Evolutionary conservation across 2,329 filamentous ascomycete genomes (phyloP).

Genomic region (Chaetothyriales sp.): DNA sequence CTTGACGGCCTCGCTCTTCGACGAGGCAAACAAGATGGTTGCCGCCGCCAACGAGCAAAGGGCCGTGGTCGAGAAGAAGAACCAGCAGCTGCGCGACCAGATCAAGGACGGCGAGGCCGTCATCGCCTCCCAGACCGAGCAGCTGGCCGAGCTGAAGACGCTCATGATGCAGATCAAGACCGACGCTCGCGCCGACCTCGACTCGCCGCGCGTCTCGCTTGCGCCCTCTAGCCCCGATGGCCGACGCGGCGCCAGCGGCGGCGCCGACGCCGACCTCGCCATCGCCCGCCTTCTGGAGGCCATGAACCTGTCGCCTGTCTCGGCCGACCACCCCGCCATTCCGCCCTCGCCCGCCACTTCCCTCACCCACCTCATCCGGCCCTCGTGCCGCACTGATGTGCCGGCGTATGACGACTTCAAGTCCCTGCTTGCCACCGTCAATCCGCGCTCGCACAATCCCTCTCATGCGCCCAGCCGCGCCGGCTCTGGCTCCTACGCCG

Average conservation of each 20-base stretch:
- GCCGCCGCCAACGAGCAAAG: conserved; percentile 74
- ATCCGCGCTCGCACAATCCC: conserved; percentile 25
- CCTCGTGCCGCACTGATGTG: conserved; percentile 70
- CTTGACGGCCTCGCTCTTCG: conserved; percentile 83
- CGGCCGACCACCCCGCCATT: conserved; percentile 38
- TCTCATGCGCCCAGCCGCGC: conserved; percentile 43
- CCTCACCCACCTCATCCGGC: conserved; percentile 70
- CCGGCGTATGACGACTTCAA: conserved; percentile 74
- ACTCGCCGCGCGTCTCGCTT: conserved; percentile 51
- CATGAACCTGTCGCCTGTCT: conserved; percentile 38
- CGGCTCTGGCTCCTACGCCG: conserved; percentile 57
- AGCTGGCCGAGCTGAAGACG: conserved; percentile 76
- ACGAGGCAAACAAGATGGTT: conserved; percentile 98
- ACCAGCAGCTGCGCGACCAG: conserved; percentile 75
- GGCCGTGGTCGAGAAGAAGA: conserved; percentile 66
- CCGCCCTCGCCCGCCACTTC: conserved; percentile 51
- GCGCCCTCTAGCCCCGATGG: conserved; percentile 67
- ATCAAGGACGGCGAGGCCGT: conserved; percentile 75
- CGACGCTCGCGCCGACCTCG: conserved; percentile 54
- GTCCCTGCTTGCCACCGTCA: conserved; percentile 53
- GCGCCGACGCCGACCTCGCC: conserved; percentile 43
- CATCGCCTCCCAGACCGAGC: conserved; percentile 81
- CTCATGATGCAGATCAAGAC: conserved; percentile 75
- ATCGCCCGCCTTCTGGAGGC: conserved; percentile 48
- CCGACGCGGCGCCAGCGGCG: too few species aligned